A percentile compares a stretch with the other conserved stretches of the same genome.
phyloP scores from a whole-genome alignment of 2,329 filamentous ascomycete genomes.

The Thelonectria discophora region DNA sequence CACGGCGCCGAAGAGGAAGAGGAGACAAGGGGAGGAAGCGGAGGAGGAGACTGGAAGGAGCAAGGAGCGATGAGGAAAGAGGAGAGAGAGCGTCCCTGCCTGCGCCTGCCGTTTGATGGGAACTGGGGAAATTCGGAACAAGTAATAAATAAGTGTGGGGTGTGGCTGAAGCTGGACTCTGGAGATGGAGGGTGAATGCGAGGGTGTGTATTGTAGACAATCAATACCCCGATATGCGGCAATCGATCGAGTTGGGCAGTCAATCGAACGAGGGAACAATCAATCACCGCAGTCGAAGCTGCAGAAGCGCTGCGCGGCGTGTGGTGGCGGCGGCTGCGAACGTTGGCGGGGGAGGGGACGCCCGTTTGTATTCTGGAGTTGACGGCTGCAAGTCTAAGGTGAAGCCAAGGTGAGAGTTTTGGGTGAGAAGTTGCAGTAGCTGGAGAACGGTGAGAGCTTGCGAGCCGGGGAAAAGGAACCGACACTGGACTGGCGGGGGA shows the following conservation, averaged over 20 bases:
- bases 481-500: slow-evolving; percentile 22
- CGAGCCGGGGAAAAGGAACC: slow-evolving; percentile 39
- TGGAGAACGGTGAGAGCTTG: slow-evolving; percentile 32
- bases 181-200: background rate
- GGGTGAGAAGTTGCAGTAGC: slow-evolving; percentile 8
- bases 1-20: slow-evolving; percentile 24
- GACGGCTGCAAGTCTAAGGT: slow-evolving; percentile 2
- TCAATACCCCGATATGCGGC: slow-evolving; percentile 7
- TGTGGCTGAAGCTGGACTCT: slow-evolving; percentile 5
- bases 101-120: slow-evolving; percentile 8
- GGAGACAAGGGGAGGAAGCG: slow-evolving; percentile 13
- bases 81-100: background rate
- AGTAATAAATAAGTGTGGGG: slow-evolving; percentile 15
- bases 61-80: too few species aligned
- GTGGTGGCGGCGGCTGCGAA: background rate
- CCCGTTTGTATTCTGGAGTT: slow-evolving; percentile 1
- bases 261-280: slow-evolving; percentile 7
- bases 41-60: slow-evolving; percentile 13
- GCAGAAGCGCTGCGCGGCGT: slow-evolving; percentile 4
- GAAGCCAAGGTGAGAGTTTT: slow-evolving; percentile 7
- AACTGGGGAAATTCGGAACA: slow-evolving; percentile 11
- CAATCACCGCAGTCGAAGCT: slow-evolving; percentile 4
- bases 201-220: slow-evolving; percentile 3
- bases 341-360: background rate
- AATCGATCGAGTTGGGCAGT: slow-evolving; percentile 19